Evolutionary conservation across 805 yeast genomes (phyloP).

Genomic region (Hanseniaspora thailandica): DNA sequence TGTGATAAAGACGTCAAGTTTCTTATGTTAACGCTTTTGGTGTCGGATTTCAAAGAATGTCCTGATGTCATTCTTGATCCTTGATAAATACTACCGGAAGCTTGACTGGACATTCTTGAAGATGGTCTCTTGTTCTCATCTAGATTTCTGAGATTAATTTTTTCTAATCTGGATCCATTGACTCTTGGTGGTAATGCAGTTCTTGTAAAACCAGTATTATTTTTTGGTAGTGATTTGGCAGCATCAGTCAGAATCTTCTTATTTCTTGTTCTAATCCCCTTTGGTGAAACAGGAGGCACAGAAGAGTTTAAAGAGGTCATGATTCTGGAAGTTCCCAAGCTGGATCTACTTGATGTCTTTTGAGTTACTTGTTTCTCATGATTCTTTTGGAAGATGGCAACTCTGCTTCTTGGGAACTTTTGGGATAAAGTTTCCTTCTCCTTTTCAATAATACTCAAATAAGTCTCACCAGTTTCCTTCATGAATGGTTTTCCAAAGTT

Average conservation of each 20-base stretch:
- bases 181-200: background rate
- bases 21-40: background rate
- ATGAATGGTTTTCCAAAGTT: slow-evolving; percentile 30
- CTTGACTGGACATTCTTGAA: slow-evolving; percentile 7
- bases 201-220: background rate
- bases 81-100: background rate
- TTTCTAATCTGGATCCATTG: background rate
- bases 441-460: slow-evolving; percentile 23
- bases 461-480: slow-evolving; percentile 15
- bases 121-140: background rate
- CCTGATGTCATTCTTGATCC: background rate
- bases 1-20: background rate
- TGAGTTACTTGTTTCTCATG: background rate
- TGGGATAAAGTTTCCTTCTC: slow-evolving; percentile 27
- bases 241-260: slow-evolving; percentile 2
- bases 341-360: background rate
- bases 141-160: background rate
- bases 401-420: slow-evolving; percentile 28
- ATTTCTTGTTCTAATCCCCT: slow-evolving; percentile 4
- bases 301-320: background rate
- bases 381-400: slow-evolving; percentile 16
- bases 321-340: background rate
- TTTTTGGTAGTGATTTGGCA: background rate
- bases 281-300: background rate
- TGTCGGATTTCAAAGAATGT: background rate